phyloP scores from a whole-genome alignment of 768 basidiomycete genomes.

The Pleurotus tuoliensis region DNA sequence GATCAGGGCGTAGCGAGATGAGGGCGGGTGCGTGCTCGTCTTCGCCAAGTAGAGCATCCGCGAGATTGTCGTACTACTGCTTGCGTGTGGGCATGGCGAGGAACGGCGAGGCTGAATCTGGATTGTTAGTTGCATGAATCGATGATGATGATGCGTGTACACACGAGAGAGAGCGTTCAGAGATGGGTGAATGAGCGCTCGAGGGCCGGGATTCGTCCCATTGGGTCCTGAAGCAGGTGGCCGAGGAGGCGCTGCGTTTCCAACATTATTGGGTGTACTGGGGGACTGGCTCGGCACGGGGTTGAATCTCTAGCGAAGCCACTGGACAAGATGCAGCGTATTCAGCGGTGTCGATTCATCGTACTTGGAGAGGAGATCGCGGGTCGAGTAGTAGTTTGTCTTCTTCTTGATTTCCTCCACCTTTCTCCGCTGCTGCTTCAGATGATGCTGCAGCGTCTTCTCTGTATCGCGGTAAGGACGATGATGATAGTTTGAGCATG shows the following conservation, averaged over 20 bases:
- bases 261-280: too few relatives aligned
- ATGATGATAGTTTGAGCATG: not conserved
- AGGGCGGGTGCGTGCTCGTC: conserved; percentile 55
- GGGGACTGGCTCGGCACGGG: conserved; percentile 5
- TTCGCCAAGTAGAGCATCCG: conserved; percentile 82
- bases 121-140: not conserved
- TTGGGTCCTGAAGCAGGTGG: conserved; percentile 7
- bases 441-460: conserved; percentile 65
- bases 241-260: conserved; percentile 7
- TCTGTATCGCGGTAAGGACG: conserved; percentile 43
- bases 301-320: conserved; percentile 36
- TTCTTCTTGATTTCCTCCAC: conserved; percentile 97
- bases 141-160: too few relatives aligned
- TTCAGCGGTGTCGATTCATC: conserved; percentile 51
- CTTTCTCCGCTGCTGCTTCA: conserved; percentile 79
- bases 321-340: conserved; percentile 16
- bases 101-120: not conserved
- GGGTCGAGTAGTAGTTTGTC: conserved; percentile 92
- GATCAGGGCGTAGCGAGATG: conserved; percentile 58
- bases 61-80: conserved; percentile 84
- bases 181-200: conserved; percentile 19
- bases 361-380: conserved; percentile 81
- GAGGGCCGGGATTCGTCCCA: conserved; percentile 21
- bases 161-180: not conserved
- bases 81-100: conserved; percentile 47